phyloP scores from a whole-genome alignment of 2,329 filamentous ascomycete species.

The Penicillium sp. region DNA sequence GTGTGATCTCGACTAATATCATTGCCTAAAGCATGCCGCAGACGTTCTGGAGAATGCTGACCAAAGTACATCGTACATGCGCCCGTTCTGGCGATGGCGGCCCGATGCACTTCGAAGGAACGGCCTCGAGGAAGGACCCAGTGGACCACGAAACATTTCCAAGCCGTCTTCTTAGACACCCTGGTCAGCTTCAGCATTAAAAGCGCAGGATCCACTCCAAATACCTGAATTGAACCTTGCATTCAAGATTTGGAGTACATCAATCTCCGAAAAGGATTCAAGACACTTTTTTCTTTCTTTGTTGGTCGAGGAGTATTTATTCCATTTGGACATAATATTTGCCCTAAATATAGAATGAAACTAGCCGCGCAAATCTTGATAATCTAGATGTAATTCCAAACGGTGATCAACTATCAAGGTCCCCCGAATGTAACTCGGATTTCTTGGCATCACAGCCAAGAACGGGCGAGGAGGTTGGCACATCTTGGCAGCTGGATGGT shows the following conservation, averaged over 20 bases:
- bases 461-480: neutral
- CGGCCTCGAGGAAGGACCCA: constrained; percentile 37
- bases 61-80: constrained; percentile 34
- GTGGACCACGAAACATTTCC: constrained; percentile 28
- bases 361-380: neutral
- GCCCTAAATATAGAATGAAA: no score
- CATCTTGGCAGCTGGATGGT: neutral
- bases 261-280: no score
- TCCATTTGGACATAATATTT: no score
- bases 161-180: neutral
- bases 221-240: no score
- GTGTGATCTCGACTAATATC: constrained; percentile 8
- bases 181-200: neutral
- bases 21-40: constrained; percentile 32
- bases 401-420: neutral
- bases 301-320: no score
- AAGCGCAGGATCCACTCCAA: no score
- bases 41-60: constrained; percentile 35
- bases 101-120: constrained; percentile 30
- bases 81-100: constrained; percentile 38
- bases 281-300: no score
- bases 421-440: constrained; percentile 2
- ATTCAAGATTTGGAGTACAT: no score
- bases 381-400: neutral
- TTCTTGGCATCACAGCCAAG: constrained; percentile 10